phyloP scores from a whole-genome alignment of 108 stramenopile genomes.

The Mediolabrus comicus region DNA sequence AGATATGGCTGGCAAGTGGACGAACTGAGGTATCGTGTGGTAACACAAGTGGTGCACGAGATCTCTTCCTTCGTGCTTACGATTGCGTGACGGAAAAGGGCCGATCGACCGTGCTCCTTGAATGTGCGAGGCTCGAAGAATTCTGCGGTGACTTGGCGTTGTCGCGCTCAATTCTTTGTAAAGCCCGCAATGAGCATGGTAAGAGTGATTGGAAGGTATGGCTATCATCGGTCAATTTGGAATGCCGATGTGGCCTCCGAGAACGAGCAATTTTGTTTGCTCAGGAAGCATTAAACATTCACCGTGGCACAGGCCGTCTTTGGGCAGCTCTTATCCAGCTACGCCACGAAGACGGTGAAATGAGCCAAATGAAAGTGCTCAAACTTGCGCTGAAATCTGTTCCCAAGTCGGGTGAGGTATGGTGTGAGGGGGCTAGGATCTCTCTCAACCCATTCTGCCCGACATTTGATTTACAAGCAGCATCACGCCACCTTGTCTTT shows the following conservation, averaged over 20 bases:
- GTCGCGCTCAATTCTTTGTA: slow-evolving; percentile 83
- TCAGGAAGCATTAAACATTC: slow-evolving; percentile 72
- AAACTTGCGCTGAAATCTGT: slow-evolving; percentile 87
- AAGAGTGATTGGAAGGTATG: slow-evolving; percentile 94
- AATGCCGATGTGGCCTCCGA: slow-evolving; percentile 71
- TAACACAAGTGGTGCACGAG: slow-evolving; percentile 65
- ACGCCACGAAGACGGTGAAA: slow-evolving; percentile 77
- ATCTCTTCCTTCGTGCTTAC: slow-evolving; percentile 87
- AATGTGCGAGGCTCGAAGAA: slow-evolving; percentile 93
- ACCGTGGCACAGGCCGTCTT: slow-evolving; percentile 93
- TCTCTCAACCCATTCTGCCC: slow-evolving; percentile 82
- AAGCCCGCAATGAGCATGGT: slow-evolving; percentile 74
- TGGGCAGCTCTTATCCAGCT: slow-evolving; percentile 97
- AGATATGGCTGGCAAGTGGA: slow-evolving; percentile 94
- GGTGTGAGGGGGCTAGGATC: slow-evolving; percentile 94
- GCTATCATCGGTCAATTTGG: slow-evolving; percentile 91
- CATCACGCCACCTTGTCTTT: slow-evolving; percentile 84
- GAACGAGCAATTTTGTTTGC: slow-evolving; percentile 71
- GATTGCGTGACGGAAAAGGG: slow-evolving; percentile 90
- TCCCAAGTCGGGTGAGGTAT: slow-evolving; percentile 97
- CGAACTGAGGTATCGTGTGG: slow-evolving; percentile 93
- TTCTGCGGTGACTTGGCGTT: slow-evolving; percentile 80
- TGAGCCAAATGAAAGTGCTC: slow-evolving; percentile 68
- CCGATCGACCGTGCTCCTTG: slow-evolving; percentile 81
- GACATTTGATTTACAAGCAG: slow-evolving; percentile 80